Evolutionary conservation across 805 yeast genomes (phyloP), one percentile per base, ranked within the genome.

Genomic region (Candida tammaniensis): DNA sequence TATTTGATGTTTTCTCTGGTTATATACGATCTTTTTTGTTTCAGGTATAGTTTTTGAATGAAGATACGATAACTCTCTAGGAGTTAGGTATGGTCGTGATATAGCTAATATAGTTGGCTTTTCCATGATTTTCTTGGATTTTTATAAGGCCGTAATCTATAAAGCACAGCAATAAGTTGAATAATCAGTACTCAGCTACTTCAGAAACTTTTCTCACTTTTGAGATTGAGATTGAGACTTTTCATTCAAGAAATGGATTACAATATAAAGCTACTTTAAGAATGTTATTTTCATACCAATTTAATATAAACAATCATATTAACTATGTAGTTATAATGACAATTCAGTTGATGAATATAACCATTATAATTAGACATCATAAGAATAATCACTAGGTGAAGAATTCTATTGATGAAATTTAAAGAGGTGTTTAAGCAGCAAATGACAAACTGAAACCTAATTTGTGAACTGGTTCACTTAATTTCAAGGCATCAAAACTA

Each of bases 381-480:
- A 16, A 21, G 22, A 21, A 4, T 17, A 30, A 22, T 11, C 20
- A 22, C 6, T 12, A 7, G n/a, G 13, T 6, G 10, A 14, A 16
- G 3, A 12, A 11, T n/a, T n/a, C n/a, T n/a, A n/a, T n/a, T n/a
- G n/a, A n/a, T 7, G 22, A 19, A 10, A 19, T 19, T 19, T 7
- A 19, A 19, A 7, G n/a, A 24, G 7, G 12, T 11, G 27, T 13
- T 24, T 82, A 91, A 65, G 95, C 95, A 54, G 95, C 71, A 76
- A 91, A 91, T 48, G 95, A 78, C 66, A 93, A 77, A 38, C 96
- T 86, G 73, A 87, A 77, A 70, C 98, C 98, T 58, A 93, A 76
- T 80, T 93, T 89, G 82, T 93, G 98, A 59, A 93, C 95, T 48
- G 96, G 86, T 76, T 89, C 97, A 61, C 86, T 81, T 61, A 91